These are phyloP conservation scores for Yamadazyma sp. DNA, from an alignment of 805 yeast species.

Conservation along the genomic window DNA sequence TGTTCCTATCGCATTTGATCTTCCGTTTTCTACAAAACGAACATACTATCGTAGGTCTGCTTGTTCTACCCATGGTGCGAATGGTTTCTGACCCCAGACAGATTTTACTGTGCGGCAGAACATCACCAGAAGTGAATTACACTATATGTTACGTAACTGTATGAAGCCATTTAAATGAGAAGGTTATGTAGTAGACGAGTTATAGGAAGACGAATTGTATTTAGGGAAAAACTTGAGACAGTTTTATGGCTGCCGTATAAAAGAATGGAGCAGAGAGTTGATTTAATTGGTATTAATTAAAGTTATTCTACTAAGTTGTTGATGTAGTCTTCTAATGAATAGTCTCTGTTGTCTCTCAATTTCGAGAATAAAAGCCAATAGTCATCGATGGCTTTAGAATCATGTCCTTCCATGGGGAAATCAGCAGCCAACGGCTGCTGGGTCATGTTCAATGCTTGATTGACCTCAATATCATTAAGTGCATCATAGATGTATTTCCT, in stretches of 20 bases:
- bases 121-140: neutral
- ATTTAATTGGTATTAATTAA: too few species aligned
- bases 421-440: neutral
- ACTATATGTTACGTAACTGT: neutral
- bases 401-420: neutral
- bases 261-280: too few species aligned
- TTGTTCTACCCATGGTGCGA: constrained; percentile 3
- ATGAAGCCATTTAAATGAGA: neutral
- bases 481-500: neutral
- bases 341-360: neutral
- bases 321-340: neutral
- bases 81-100: too few species aligned
- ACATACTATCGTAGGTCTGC: constrained; percentile 6
- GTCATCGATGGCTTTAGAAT: neutral
- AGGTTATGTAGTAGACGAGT: too few species aligned
- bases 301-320: neutral
- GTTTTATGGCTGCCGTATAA: too few species aligned
- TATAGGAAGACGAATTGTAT: too few species aligned
- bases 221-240: too few species aligned
- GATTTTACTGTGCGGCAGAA: neutral
- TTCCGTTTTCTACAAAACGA: constrained; percentile 11
- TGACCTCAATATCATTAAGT: constrained; percentile 7
- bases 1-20: constrained; percentile 11
- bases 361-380: neutral
- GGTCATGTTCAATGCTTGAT: constrained; percentile 3